Percentiles rank a stretch among this genome's conserved stretches.
These are phyloP conservation scores for Apiospora pterosperma DNA, from an alignment of 2,329 filamentous ascomycete genomes.

Conservation along the genomic window DNA sequence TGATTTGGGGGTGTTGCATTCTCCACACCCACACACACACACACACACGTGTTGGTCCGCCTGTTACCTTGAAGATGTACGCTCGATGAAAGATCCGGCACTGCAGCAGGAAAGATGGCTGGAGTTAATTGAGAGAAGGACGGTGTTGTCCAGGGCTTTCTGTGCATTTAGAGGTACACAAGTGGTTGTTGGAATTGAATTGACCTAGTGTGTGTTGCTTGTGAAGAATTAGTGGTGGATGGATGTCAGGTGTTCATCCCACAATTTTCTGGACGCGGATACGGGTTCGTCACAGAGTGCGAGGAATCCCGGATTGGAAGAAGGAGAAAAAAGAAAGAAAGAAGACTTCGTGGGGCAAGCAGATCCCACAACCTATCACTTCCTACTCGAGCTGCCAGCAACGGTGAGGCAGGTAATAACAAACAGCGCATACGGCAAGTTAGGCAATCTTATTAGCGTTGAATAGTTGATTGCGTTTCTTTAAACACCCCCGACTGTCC, in stretches of 20 bases:
- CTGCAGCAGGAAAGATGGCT: background rate
- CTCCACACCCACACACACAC: background rate
- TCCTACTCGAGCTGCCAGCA: background rate
- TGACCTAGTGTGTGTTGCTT: no score
- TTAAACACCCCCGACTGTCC: background rate
- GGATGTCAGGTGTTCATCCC: background rate
- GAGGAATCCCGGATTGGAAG: background rate
- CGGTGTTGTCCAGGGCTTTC: background rate
- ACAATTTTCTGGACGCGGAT: background rate
- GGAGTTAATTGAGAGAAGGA: background rate
- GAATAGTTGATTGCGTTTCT: background rate
- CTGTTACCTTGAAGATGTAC: background rate
- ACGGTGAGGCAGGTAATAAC: background rate
- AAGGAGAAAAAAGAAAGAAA: background rate
- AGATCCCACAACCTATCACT: background rate
- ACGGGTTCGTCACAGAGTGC: background rate
- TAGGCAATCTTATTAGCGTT: conserved; percentile 1
- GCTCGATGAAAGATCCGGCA: no score
- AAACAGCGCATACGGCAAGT: background rate
- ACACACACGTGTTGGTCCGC: background rate
- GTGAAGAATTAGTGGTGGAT: background rate
- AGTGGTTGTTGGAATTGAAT: no score
- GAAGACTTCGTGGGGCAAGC: background rate
- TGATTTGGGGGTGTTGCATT: background rate
- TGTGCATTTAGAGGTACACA: no score